These are phyloP conservation scores for Penicillium sp. DNA, from an alignment of 2,329 filamentous ascomycete genomes.

Conservation along the genomic window DNA sequence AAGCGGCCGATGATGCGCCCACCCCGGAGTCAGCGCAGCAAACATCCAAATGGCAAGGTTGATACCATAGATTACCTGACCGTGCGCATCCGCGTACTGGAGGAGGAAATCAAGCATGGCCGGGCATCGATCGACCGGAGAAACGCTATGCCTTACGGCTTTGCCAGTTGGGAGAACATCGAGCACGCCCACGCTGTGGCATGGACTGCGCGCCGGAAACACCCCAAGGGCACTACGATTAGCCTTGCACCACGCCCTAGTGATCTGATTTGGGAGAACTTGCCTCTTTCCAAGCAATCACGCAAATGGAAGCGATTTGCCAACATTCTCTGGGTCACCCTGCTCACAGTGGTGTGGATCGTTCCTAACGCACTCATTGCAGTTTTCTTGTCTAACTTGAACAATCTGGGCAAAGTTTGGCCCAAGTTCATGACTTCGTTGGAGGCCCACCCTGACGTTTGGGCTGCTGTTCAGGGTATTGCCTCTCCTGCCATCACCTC, in stretches of 20 bases:
- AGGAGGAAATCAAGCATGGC: conserved; percentile 79
- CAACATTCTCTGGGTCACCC: conserved; percentile 78
- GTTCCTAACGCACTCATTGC: conserved; percentile 92
- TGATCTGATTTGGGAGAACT: conserved; percentile 95
- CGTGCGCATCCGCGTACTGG: conserved; percentile 76
- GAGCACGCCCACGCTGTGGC: conserved; percentile 84
- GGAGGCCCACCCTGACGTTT: conserved; percentile 62
- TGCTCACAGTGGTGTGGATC: conserved; percentile 83
- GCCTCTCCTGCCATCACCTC: conserved; percentile 84
- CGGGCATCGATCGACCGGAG: conserved; percentile 79
- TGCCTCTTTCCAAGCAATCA: conserved; percentile 67
- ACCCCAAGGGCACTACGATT: conserved; percentile 74
- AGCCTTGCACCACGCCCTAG: conserved; percentile 79
- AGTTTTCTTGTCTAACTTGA: conserved; percentile 84
- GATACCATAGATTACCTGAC: conserved; percentile 95
- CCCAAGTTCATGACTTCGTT: conserved; percentile 66
- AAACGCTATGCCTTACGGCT: conserved; percentile 86
- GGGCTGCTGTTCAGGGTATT: conserved; percentile 91
- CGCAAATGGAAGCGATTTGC: conserved; percentile 71
- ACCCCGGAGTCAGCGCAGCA: conserved; percentile 73
- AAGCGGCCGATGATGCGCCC: conserved; percentile 75
- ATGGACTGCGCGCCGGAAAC: conserved; percentile 75
- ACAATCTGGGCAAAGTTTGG: conserved; percentile 80
- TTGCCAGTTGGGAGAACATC: conserved; percentile 89
- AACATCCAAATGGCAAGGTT: conserved; percentile 68